Conservation (phyloP, 805 yeast species). For the Candida alai region DNA sequence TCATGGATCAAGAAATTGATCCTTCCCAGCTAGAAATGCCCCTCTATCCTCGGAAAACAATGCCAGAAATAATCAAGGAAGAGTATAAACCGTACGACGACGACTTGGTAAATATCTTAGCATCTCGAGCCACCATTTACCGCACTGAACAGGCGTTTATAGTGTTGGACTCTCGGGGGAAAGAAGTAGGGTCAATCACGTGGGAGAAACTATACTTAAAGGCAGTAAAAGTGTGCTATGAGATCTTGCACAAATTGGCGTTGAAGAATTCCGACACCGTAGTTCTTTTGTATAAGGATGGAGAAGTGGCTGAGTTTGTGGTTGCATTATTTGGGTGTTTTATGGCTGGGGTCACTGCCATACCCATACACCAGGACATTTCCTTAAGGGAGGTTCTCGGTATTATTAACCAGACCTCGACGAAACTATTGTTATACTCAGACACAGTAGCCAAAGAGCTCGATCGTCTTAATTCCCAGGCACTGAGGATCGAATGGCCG, state of each 20-base stretch:
- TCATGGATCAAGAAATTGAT: constrained; percentile 13
- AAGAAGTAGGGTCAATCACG: constrained; percentile 67
- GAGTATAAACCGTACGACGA: constrained; percentile 10
- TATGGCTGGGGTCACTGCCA: constrained; percentile 90
- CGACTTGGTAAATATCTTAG: constrained; percentile 66
- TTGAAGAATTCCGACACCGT: constrained; percentile 81
- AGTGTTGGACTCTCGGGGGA: constrained; percentile 73
- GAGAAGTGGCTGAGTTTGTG: constrained; percentile 80
- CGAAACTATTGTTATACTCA: constrained; percentile 76
- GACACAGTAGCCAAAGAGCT: constrained; percentile 73
- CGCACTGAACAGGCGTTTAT: constrained; percentile 65
- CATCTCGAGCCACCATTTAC: constrained; percentile 66
- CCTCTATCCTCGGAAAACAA: constrained; percentile 53
- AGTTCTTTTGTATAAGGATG: constrained; percentile 74
- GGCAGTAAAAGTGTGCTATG: constrained; percentile 86
- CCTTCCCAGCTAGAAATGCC: constrained; percentile 50
- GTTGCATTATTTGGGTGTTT: constrained; percentile 89
- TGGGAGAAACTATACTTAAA: constrained; percentile 87
- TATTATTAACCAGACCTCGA: constrained; percentile 68
- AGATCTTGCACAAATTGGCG: constrained; percentile 67
- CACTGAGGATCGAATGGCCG: constrained; percentile 61
- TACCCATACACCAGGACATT: constrained; percentile 79
- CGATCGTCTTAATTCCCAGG: constrained; percentile 50
- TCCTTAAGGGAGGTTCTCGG: constrained; percentile 66
- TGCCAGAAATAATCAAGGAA: no score